These are phyloP conservation scores for Carex cristatella DNA, from an alignment of 176 grass and related monocot genomes.

Conservation along the genomic window DNA sequence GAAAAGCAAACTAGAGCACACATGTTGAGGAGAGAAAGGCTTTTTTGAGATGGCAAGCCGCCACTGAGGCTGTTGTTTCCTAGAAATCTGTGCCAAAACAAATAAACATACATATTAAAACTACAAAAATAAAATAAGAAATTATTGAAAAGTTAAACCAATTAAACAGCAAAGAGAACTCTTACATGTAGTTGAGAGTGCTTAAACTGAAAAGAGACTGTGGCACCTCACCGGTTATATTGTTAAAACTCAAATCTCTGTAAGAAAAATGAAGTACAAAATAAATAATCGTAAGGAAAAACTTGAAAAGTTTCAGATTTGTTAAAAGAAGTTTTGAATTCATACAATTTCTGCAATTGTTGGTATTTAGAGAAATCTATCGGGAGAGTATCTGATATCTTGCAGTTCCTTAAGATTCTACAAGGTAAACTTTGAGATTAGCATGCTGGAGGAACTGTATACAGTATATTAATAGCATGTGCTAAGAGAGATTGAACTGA, in stretches of 20 bases:
- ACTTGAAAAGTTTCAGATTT: not conserved
- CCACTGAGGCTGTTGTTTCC: conserved; percentile 79
- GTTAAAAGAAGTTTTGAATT: not conserved
- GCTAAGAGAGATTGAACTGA: not conserved
- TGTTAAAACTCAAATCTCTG: conserved; percentile 95
- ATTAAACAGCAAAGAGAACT: conserved; percentile 7
- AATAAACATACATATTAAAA: not conserved
- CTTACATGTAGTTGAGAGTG: conserved; percentile 47
- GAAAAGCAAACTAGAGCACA: conserved; percentile 26
- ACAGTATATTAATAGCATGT: not conserved
- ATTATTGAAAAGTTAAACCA: not conserved
- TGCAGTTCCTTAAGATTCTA: conserved; percentile 78
- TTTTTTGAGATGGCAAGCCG: conserved; percentile 51
- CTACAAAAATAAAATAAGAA: not conserved
- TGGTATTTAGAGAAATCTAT: conserved; percentile 41
- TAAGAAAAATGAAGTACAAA: not conserved
- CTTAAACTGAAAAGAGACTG: conserved; percentile 41
- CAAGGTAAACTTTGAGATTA: conserved; percentile 20
- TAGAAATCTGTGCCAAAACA: conserved; percentile 52
- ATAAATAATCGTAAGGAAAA: not conserved
- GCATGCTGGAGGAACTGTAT: not conserved
- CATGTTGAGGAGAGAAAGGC: conserved; percentile 38
- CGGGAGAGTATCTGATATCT: conserved; percentile 68
- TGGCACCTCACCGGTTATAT: conserved; percentile 61
- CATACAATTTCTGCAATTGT: conserved; percentile 21